Evolutionary conservation across 1,284 basidiomycete genomes (phyloP).

Genomic region (Athelia psychrophila): DNA sequence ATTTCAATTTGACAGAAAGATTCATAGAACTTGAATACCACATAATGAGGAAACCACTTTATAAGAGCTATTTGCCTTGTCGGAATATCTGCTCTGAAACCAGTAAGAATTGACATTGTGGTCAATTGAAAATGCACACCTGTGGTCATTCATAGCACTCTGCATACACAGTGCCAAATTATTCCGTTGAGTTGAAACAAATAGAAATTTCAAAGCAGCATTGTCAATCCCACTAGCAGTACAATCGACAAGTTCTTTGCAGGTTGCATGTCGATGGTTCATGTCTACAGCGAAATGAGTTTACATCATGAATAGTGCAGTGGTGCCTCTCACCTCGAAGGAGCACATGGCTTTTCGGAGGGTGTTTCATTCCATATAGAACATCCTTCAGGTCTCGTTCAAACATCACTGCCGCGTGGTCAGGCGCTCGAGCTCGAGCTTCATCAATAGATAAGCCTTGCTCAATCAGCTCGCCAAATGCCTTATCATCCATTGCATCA

Average conservation of each 20-base stretch:
- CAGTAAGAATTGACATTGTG: too few relatives aligned
- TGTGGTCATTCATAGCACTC: not conserved
- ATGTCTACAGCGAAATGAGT: not conserved
- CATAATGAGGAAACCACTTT: too few relatives aligned
- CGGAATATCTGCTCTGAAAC: too few relatives aligned
- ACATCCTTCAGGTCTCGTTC: not conserved
- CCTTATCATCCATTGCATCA: not conserved
- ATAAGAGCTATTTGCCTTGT: too few relatives aligned
- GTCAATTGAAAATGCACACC: too few relatives aligned
- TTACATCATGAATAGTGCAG: not conserved
- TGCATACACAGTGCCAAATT: not conserved
- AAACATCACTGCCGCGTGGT: not conserved
- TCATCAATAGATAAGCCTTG: not conserved
- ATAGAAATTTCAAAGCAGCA: not conserved
- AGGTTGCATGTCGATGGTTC: not conserved
- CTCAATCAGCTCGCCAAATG: not conserved
- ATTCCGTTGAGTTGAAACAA: not conserved
- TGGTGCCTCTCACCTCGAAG: not conserved
- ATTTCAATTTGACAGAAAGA: too few relatives aligned
- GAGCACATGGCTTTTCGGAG: not conserved
- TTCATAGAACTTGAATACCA: too few relatives aligned
- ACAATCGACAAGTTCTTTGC: not conserved
- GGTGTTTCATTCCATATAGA: not conserved
- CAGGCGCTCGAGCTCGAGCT: not conserved
- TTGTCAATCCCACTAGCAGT: not conserved